A percentile compares a stretch with the other conserved stretches of the same genome.
Evolutionary conservation across 176 grass and related monocot species (phyloP).

Genomic region (Avena insularis): DNA sequence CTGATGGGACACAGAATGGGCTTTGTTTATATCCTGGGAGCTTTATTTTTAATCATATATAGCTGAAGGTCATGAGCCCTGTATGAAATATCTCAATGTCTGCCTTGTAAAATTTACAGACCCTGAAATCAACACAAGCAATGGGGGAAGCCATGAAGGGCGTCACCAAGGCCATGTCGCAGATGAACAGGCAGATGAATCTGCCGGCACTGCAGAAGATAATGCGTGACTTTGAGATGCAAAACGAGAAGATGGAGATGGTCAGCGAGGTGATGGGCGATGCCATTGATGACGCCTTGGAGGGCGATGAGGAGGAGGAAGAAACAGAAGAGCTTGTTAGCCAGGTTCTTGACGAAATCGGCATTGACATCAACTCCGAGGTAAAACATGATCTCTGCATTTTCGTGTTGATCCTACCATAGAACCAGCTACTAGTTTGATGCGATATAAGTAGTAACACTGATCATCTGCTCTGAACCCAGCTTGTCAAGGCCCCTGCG

Average conservation of each 20-base stretch:
- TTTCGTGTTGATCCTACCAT: neutral
- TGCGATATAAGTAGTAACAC: neutral
- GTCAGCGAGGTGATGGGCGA: constrained; percentile 73
- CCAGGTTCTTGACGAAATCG: constrained; percentile 90
- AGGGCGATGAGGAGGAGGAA: constrained; percentile 82
- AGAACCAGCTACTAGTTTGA: neutral
- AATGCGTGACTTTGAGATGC: constrained; percentile 79
- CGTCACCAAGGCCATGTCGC: constrained; percentile 76
- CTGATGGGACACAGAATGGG: neutral
- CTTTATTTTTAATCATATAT: neutral
- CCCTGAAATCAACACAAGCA: constrained; percentile 86
- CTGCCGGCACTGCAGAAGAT: constrained; percentile 70
- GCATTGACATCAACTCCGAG: constrained; percentile 78
- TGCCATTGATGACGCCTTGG: constrained; percentile 76
- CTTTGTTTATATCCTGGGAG: neutral
- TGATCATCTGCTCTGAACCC: neutral
- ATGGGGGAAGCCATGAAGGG: constrained; percentile 94
- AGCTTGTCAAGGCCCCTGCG: constrained; percentile 71
- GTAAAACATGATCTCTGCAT: neutral
- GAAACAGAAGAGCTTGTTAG: constrained; percentile 81
- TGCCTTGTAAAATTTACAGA: constrained; percentile 38
- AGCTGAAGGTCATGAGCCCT: neutral
- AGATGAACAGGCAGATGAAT: constrained; percentile 87
- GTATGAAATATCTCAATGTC: neutral
- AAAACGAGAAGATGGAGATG: constrained; percentile 85